Percentiles rank a stretch among this genome's conserved stretches.
Evolutionary conservation across 139 green algal genomes (phyloP).

Genomic region (Chara braunii): DNA sequence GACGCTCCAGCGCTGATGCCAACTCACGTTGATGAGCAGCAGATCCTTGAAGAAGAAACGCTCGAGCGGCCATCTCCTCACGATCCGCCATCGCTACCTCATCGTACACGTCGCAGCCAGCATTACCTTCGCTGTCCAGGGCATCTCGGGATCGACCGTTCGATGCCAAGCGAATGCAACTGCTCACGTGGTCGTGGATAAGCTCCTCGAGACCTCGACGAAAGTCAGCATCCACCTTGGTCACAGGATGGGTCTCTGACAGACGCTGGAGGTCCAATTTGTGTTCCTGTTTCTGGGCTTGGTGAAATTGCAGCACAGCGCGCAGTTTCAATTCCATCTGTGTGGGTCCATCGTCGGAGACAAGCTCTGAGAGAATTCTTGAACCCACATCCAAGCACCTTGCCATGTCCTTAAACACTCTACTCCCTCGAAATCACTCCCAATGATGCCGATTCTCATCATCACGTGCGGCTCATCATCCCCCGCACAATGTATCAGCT

Average conservation of each 20-base stretch:
- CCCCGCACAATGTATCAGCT: too few relatives aligned
- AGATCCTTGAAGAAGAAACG: neutral
- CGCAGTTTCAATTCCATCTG: conserved; percentile 6
- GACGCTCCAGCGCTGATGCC: neutral
- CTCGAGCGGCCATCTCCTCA: neutral
- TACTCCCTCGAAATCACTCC: too few relatives aligned
- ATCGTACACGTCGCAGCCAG: too few relatives aligned
- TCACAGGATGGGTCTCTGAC: conserved; percentile 9
- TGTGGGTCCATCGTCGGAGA: too few relatives aligned
- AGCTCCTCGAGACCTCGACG: conserved; percentile 14
- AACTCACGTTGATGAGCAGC: neutral
- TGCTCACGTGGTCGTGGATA: conserved; percentile 15
- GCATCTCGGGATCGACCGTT: neutral
- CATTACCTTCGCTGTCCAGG: neutral
- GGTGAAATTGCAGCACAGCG: conserved; percentile 23
- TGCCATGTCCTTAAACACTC: too few relatives aligned
- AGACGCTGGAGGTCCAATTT: conserved; percentile 25
- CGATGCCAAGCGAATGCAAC: conserved; percentile 13
- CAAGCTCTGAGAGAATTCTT: too few relatives aligned
- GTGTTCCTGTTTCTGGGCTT: conserved; percentile 21
- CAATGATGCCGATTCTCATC: too few relatives aligned
- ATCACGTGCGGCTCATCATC: too few relatives aligned
- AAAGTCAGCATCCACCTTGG: conserved; percentile 19
- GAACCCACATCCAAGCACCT: too few relatives aligned
- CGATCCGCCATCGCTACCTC: neutral